Percentiles rank a stretch among this genome's conserved stretches.
Evolutionary conservation across 116 monocot species (phyloP).

Genomic region (Cymodocea nodosa): DNA sequence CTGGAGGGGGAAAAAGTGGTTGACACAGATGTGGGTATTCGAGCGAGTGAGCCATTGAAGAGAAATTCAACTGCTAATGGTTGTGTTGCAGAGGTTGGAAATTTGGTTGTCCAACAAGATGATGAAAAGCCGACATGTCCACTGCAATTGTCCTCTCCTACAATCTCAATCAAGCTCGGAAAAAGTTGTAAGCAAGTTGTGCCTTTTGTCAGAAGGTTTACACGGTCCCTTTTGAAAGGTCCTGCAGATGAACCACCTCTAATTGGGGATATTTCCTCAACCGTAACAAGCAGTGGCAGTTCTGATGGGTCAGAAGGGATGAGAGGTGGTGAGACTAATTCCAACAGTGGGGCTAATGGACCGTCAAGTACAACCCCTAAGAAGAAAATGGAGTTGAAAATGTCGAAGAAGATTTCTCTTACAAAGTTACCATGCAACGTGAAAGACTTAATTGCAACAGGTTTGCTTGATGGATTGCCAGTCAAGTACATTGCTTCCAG

Average conservation of each 20-base stretch:
- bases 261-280: constrained; percentile 2
- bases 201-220: constrained; percentile 20
- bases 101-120: not conserved
- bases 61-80: too few species aligned
- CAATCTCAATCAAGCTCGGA: not conserved
- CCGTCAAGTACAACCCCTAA: constrained; percentile 11
- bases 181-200: constrained; percentile 1
- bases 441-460: constrained; percentile 60
- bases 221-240: constrained; percentile 29
- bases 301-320: constrained; percentile 17
- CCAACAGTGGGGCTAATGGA: constrained; percentile 8
- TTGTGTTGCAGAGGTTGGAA: not conserved
- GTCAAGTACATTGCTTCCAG: constrained; percentile 42
- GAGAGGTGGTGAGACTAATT: not conserved
- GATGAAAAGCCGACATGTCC: not conserved
- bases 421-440: constrained; percentile 56
- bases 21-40: too few species aligned
- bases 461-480: constrained; percentile 75
- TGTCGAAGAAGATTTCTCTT: constrained; percentile 71
- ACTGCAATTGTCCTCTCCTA: not conserved
- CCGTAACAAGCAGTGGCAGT: constrained; percentile 4
- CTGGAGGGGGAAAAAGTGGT: too few species aligned
- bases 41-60: too few species aligned
- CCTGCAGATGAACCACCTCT: constrained; percentile 2
- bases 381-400: constrained; percentile 71